These are phyloP conservation scores for Zymoseptoria pseudotritici DNA, from an alignment of 2,329 filamentous ascomycete species.

Conservation along the genomic window DNA sequence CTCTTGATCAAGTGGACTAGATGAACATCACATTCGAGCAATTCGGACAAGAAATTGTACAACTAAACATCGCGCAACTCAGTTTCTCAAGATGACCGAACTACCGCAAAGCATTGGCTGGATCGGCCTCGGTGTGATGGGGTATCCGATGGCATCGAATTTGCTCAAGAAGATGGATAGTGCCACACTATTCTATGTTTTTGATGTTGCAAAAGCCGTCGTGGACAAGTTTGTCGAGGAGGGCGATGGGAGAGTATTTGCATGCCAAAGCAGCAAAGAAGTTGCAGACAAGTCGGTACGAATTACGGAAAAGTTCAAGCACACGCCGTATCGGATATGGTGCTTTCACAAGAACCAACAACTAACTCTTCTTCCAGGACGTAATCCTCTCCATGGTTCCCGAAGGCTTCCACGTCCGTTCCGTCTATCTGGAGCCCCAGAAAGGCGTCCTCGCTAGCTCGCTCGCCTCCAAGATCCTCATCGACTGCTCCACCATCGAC, in stretches of 20 bases:
- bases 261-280: slow-evolving; percentile 39
- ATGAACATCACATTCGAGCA: background rate
- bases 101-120: slow-evolving; percentile 37
- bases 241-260: slow-evolving; percentile 34
- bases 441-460: slow-evolving; percentile 37
- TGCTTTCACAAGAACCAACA: background rate
- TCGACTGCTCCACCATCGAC: slow-evolving; percentile 52
- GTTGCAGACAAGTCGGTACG: slow-evolving; percentile 45
- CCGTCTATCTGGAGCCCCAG: slow-evolving; percentile 42
- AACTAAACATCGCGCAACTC: background rate
- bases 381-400: slow-evolving; percentile 49
- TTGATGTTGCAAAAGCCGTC: slow-evolving; percentile 40
- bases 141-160: slow-evolving; percentile 46
- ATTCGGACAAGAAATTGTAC: background rate
- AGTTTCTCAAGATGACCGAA: slow-evolving; percentile 13
- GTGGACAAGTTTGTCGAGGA: slow-evolving; percentile 38
- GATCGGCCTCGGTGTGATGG: slow-evolving; percentile 51
- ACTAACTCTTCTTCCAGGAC: slow-evolving; percentile 29
- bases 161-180: slow-evolving; percentile 41
- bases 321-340: background rate
- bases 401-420: slow-evolving; percentile 44
- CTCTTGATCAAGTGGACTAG: background rate
- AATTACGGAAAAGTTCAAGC: slow-evolving; percentile 1
- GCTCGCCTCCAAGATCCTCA: slow-evolving; percentile 40
- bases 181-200: slow-evolving; percentile 40